phyloP scores from a whole-genome alignment of 441 rosid genomes.

The Erodium moschatum region DNA sequence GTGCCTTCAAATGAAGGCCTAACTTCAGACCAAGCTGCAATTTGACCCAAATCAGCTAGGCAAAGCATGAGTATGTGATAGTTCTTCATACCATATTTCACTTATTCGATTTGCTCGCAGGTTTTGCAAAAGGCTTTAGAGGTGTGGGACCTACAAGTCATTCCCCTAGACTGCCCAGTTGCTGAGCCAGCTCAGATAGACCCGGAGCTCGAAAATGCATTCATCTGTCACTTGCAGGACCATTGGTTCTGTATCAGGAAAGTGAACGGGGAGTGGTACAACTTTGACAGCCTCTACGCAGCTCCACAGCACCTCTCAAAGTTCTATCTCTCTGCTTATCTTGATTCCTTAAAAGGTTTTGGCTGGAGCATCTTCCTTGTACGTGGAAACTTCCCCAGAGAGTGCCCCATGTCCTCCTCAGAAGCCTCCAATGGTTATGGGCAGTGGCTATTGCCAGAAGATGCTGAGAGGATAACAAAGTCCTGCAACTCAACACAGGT shows the following conservation, averaged over 20 bases:
- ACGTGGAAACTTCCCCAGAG: slow-evolving; percentile 77
- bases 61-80: not conserved
- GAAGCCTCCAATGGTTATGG: slow-evolving; percentile 74
- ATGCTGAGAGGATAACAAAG: slow-evolving; percentile 68
- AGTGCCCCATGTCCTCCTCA: slow-evolving; percentile 55
- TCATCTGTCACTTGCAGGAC: slow-evolving; percentile 85
- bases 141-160: slow-evolving; percentile 86
- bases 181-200: slow-evolving; percentile 87
- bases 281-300: slow-evolving; percentile 79
- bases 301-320: slow-evolving; percentile 80
- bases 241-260: slow-evolving; percentile 92
- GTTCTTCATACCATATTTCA: not conserved
- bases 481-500: slow-evolving; percentile 38
- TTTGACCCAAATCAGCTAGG: too few species aligned
- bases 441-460: slow-evolving; percentile 83
- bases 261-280: slow-evolving; percentile 89
- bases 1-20: too few species aligned
- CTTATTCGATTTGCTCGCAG: slow-evolving; percentile 28
- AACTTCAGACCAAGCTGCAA: too few species aligned
- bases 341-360: slow-evolving; percentile 69
- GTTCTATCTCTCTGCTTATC: slow-evolving; percentile 78
- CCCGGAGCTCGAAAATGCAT: slow-evolving; percentile 80
- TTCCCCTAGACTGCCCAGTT: slow-evolving; percentile 71
- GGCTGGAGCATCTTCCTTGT: slow-evolving; percentile 92
- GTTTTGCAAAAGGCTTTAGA: slow-evolving; percentile 87